These are phyloP conservation scores for Apiotrichum siamense DNA, from an alignment of 1,284 basidiomycete genomes.

Conservation along the genomic window DNA sequence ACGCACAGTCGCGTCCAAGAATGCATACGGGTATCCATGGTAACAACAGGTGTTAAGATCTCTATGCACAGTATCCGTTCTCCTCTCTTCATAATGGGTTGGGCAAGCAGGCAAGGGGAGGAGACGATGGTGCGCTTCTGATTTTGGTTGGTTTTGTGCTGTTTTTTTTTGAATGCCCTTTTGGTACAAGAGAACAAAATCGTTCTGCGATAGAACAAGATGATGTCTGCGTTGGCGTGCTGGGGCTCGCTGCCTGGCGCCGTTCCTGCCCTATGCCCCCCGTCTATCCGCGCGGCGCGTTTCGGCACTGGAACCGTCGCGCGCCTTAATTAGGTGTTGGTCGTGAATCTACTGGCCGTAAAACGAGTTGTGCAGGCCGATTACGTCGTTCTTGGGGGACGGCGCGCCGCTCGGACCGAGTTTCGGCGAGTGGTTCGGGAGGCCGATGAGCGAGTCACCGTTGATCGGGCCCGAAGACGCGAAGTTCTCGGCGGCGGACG, in stretches of 20 bases:
- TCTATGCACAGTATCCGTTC: slow-evolving; percentile 1
- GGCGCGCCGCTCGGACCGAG: slow-evolving; percentile 34
- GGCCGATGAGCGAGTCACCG: slow-evolving; percentile 46
- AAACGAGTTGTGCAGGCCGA: slow-evolving; percentile 48
- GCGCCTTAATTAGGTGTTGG: too few species aligned
- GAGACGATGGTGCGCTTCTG: background rate
- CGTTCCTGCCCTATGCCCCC: too few species aligned
- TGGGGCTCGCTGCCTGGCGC: too few species aligned
- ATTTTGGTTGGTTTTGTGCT: background rate
- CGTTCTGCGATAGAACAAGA: too few species aligned
- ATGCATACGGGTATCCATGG: slow-evolving; percentile 4
- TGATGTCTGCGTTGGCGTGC: too few species aligned
- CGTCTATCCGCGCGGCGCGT: too few species aligned
- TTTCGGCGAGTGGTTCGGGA: slow-evolving; percentile 47
- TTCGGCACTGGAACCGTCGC: too few species aligned
- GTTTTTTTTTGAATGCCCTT: too few species aligned
- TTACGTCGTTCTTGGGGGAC: slow-evolving; percentile 39
- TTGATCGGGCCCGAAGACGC: slow-evolving; percentile 44
- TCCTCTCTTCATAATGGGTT: too few species aligned
- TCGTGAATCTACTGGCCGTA: slow-evolving; percentile 22
- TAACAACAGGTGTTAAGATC: slow-evolving; percentile 4
- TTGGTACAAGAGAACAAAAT: too few species aligned
- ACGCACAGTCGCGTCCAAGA: slow-evolving; percentile 2
- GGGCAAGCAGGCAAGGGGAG: background rate
- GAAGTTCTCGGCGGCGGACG: slow-evolving; percentile 24